These are phyloP conservation scores for Eucalyptus globulus DNA, from an alignment of 345 rosid species.

Conservation along the genomic window DNA sequence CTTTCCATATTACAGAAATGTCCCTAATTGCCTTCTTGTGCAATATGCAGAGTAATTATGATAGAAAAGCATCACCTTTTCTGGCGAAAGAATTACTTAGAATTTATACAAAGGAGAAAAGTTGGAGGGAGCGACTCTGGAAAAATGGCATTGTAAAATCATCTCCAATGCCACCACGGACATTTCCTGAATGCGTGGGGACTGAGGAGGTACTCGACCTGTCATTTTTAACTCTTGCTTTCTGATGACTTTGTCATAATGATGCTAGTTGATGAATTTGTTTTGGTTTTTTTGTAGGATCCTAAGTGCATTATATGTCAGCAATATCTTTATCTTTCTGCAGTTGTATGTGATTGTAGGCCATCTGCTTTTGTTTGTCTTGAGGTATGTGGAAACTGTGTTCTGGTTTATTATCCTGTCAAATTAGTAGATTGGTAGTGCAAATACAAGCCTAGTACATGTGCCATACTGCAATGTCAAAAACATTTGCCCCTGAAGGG, in stretches of 20 bases:
- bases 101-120: conserved; percentile 56
- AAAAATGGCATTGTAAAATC: conserved; percentile 68
- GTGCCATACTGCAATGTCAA: background rate
- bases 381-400: conserved; percentile 45
- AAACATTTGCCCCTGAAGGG: background rate
- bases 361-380: conserved; percentile 79
- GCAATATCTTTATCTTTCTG: conserved; percentile 86
- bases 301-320: conserved; percentile 82
- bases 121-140: conserved; percentile 81
- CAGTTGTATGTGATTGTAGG: conserved; percentile 67
- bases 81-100: conserved; percentile 69
- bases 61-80: conserved; percentile 41
- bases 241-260: background rate
- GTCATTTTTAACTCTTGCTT: background rate
- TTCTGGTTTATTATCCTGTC: background rate
- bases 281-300: conserved; percentile 48
- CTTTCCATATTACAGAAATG: background rate
- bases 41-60: conserved; percentile 27
- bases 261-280: background rate
- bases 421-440: background rate
- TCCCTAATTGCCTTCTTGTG: background rate
- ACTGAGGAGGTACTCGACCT: conserved; percentile 64
- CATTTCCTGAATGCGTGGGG: conserved; percentile 71
- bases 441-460: background rate
- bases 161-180: conserved; percentile 56